Evolutionary conservation across 1,284 basidiomycete genomes (phyloP).

Genomic region (Ceratorhiza oryzae-sativae): DNA sequence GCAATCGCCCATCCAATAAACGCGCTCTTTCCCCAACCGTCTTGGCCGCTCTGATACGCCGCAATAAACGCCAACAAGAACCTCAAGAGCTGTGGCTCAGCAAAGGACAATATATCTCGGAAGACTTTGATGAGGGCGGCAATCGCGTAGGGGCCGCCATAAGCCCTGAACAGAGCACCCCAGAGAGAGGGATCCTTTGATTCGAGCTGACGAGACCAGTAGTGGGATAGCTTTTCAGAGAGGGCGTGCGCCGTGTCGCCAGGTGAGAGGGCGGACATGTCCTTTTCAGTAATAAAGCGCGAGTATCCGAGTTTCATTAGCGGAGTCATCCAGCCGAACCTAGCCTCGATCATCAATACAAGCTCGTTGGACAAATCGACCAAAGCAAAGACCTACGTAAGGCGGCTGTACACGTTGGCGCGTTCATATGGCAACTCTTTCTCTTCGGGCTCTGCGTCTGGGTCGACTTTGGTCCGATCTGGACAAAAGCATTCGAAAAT

Average conservation of each 20-base stretch:
- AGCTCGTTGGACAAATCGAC: conserved; percentile 37
- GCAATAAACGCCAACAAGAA: conserved; percentile 84
- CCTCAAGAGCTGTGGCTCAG: conserved; percentile 89
- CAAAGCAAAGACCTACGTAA: conserved; percentile 39
- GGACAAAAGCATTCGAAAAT: conserved; percentile 75
- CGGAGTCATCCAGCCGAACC: conserved; percentile 79
- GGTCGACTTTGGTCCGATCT: conserved; percentile 54
- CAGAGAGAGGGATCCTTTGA: conserved; percentile 64
- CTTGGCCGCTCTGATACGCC: conserved; percentile 62
- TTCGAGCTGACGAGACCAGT: conserved; percentile 51
- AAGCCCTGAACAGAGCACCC: conserved; percentile 75
- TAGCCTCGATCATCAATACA: conserved; percentile 57
- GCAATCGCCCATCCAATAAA: conserved; percentile 79
- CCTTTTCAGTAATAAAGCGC: conserved; percentile 74
- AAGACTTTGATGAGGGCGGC: conserved; percentile 74
- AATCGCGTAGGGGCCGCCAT: conserved; percentile 76
- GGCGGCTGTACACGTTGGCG: conserved; percentile 79
- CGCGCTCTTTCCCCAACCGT: conserved; percentile 37
- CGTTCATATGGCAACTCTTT: conserved; percentile 76
- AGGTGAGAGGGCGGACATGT: conserved; percentile 72
- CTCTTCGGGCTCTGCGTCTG: conserved; percentile 45
- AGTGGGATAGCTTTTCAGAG: conserved; percentile 62
- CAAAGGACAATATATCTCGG: conserved; percentile 83
- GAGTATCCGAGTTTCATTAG: conserved; percentile 63
- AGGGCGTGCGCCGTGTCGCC: conserved; percentile 78